Conservation (phyloP, 306 rosid genomes). For the Cajanus cajan region DNA sequence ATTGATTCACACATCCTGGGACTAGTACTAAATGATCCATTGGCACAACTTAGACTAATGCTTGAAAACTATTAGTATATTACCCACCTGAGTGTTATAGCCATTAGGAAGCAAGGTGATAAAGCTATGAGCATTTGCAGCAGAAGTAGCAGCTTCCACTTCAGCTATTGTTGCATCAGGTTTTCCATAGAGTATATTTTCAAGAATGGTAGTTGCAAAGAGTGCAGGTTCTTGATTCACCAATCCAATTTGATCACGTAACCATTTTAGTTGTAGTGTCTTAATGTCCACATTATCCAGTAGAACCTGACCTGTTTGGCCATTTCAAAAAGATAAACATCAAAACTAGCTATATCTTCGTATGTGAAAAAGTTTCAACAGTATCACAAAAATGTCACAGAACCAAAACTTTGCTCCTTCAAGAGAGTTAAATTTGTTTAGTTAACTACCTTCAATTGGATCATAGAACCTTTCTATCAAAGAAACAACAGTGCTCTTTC, state of each 20-base stretch:
- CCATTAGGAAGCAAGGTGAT: slow-evolving; percentile 86
- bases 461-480: slow-evolving; percentile 95
- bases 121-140: slow-evolving; percentile 97
- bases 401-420: neutral
- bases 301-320: slow-evolving; percentile 75
- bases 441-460: slow-evolving; percentile 92
- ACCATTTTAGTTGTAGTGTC: slow-evolving; percentile 82
- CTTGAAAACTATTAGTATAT: neutral
- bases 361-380: neutral
- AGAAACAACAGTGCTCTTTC: slow-evolving; percentile 97
- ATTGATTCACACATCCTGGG: neutral
- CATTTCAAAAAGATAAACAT: slow-evolving; percentile 17
- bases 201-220: slow-evolving; percentile 92
- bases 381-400: neutral
- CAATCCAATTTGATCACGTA: slow-evolving; percentile 90
- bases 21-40: neutral
- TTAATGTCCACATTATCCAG: slow-evolving; percentile 82
- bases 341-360: neutral
- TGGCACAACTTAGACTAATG: neutral
- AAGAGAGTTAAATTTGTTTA: neutral
- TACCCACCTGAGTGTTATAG: slow-evolving; percentile 83
- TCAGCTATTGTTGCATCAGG: slow-evolving; percentile 84
- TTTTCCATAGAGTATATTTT: slow-evolving; percentile 91
- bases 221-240: slow-evolving; percentile 99
- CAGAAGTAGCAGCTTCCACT: slow-evolving; percentile 86